A percentile compares a stretch with the other conserved stretches of the same genome.
Evolutionary conservation across 1,284 basidiomycete species (phyloP).

Genomic region (Apiotrichum laibachii): DNA sequence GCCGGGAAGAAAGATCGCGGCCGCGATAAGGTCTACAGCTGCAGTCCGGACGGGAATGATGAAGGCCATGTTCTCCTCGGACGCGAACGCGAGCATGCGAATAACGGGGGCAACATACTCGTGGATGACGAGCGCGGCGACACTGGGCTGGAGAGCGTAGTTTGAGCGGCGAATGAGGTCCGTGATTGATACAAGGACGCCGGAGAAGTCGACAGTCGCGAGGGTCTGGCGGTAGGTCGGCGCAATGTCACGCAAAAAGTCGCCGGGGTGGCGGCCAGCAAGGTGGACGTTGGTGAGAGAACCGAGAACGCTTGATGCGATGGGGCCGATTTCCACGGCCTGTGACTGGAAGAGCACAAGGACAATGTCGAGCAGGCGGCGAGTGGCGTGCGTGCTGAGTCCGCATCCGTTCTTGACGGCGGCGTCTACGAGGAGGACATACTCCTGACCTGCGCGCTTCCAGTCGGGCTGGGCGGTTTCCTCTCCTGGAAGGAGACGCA

Average conservation of each 20-base stretch:
- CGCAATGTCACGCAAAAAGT: constrained; percentile 60
- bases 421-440: constrained; percentile 60
- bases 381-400: constrained; percentile 55
- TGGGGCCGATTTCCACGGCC: constrained; percentile 3
- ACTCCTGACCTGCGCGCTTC: constrained; percentile 62
- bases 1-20: constrained; percentile 57
- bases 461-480: constrained; percentile 57
- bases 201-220: constrained; percentile 61
- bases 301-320: constrained; percentile 31
- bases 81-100: constrained; percentile 57
- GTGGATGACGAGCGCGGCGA: constrained; percentile 59
- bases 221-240: constrained; percentile 61
- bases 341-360: constrained; percentile 58
- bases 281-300: constrained; percentile 35
- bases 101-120: constrained; percentile 63
- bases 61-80: constrained; percentile 58
- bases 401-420: constrained; percentile 62
- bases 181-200: constrained; percentile 60
- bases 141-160: constrained; percentile 58
- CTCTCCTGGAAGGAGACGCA: constrained; percentile 52
- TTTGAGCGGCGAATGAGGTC: constrained; percentile 55
- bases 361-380: constrained; percentile 61
- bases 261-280: constrained; percentile 55
- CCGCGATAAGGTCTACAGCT: constrained; percentile 59
- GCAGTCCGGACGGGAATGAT: constrained; percentile 56